Evolutionary conservation across 108 stramenopile species (phyloP).

Genomic region (Bacterosira constricta): DNA sequence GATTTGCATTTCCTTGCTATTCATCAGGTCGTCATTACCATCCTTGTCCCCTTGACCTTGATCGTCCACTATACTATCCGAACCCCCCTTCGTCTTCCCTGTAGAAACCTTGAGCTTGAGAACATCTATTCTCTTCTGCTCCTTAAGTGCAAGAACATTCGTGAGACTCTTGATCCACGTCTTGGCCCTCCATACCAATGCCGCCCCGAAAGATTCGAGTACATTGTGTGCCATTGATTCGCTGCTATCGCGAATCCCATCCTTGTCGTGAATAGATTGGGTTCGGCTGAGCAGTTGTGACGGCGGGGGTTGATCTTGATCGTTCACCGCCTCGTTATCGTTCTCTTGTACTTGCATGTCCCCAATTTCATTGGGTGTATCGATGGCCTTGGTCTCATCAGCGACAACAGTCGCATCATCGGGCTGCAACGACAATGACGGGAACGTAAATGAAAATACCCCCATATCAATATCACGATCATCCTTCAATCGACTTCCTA

Average conservation of each 20-base stretch:
- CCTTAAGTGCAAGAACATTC: constrained; percentile 54
- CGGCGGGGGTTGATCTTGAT: constrained; percentile 35
- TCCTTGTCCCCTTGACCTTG: constrained; percentile 7
- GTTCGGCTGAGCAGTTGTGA: constrained; percentile 61
- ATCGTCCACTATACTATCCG: background rate
- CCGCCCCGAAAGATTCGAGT: constrained; percentile 76
- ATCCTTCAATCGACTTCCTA: constrained; percentile 3
- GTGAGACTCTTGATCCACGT: constrained; percentile 72
- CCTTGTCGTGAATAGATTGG: constrained; percentile 68
- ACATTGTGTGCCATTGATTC: constrained; percentile 81
- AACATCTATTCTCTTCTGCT: constrained; percentile 43
- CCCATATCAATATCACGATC: constrained; percentile 11
- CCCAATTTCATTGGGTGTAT: no score
- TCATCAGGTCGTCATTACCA: constrained; percentile 28
- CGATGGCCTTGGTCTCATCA: background rate
- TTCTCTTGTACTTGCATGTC: background rate
- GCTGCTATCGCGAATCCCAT: constrained; percentile 64
- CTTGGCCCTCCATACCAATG: constrained; percentile 75
- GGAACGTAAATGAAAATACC: constrained; percentile 56
- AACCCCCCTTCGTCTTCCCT: background rate
- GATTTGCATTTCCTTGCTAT: constrained; percentile 51
- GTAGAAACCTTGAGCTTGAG: constrained; percentile 13
- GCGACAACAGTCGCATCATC: background rate
- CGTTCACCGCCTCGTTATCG: background rate
- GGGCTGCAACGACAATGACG: constrained; percentile 61